Percentiles rank a stretch among this genome's conserved stretches.
phyloP scores from a whole-genome alignment of 2,329 filamentous ascomycete species.

The Fusarium compactum region DNA sequence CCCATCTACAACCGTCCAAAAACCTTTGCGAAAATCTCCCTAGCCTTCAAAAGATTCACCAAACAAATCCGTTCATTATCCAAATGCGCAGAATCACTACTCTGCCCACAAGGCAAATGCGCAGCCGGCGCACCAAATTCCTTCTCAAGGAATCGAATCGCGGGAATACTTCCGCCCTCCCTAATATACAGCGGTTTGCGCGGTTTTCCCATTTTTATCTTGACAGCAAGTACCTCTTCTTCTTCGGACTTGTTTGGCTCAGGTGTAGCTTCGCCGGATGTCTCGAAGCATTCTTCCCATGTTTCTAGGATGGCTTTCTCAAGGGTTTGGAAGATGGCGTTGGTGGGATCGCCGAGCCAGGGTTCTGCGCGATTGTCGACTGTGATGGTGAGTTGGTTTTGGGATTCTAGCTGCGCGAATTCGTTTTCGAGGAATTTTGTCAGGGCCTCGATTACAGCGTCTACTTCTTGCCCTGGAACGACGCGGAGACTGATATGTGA shows the following conservation, averaged over 20 bases:
- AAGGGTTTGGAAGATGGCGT: conserved; percentile 89
- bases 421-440: conserved; percentile 75
- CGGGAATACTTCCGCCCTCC: conserved; percentile 94
- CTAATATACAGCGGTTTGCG: conserved; percentile 89
- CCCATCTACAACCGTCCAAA: conserved; percentile 72
- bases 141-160: conserved; percentile 93
- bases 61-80: conserved; percentile 94
- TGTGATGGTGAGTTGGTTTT: conserved; percentile 82
- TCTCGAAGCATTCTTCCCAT: conserved; percentile 73
- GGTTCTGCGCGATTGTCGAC: conserved; percentile 96
- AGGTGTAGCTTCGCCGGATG: conserved; percentile 27
- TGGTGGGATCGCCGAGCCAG: conserved; percentile 93
- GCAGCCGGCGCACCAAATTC: conserved; percentile 92
- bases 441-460: conserved; percentile 77
- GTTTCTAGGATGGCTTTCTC: conserved; percentile 86
- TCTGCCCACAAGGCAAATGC: conserved; percentile 93
- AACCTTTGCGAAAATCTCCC: conserved; percentile 89
- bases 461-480: conserved; percentile 91
- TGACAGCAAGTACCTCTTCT: conserved; percentile 32
- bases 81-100: conserved; percentile 92
- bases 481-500: conserved; percentile 90
- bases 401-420: conserved; percentile 80
- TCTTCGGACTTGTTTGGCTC: conserved; percentile 6
- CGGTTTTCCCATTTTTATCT: conserved; percentile 48
- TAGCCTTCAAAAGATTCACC: conserved; percentile 88